These are phyloP conservation scores for Beauveria pseudobassiana DNA, from an alignment of 2,329 filamentous ascomycete species.

Conservation along the genomic window DNA sequence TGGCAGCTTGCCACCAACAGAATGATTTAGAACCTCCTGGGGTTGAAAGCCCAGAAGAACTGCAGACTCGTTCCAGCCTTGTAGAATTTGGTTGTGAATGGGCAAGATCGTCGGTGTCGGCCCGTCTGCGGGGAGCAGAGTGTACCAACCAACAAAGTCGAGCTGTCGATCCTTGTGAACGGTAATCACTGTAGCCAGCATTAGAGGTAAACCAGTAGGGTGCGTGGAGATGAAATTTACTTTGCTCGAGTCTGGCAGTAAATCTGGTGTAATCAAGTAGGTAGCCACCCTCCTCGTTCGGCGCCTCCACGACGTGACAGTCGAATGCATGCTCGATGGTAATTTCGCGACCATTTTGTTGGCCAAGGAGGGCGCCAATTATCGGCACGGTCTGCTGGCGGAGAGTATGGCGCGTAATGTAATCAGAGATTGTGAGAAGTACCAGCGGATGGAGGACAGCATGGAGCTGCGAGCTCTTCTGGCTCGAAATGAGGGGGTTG, in stretches of 20 bases:
- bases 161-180: slow-evolving; percentile 80
- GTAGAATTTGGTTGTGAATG: slow-evolving; percentile 70
- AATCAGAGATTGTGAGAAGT: slow-evolving; percentile 92
- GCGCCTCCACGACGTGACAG: slow-evolving; percentile 48
- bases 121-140: slow-evolving; percentile 63
- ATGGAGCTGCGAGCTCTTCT: slow-evolving; percentile 66
- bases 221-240: slow-evolving; percentile 36
- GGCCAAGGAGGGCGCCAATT: slow-evolving; percentile 80
- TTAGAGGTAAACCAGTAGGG: neutral
- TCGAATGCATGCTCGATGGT: slow-evolving; percentile 93
- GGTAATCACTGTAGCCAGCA: slow-evolving; percentile 59
- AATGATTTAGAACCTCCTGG: slow-evolving; percentile 41
- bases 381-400: slow-evolving; percentile 69
- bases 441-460: slow-evolving; percentile 88
- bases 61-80: slow-evolving; percentile 74
- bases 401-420: slow-evolving; percentile 84
- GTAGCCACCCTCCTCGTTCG: slow-evolving; percentile 45
- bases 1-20: slow-evolving; percentile 73
- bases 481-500: slow-evolving; percentile 57
- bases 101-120: slow-evolving; percentile 62
- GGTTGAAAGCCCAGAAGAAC: slow-evolving; percentile 84
- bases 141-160: slow-evolving; percentile 90
- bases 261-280: slow-evolving; percentile 68
- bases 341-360: slow-evolving; percentile 83
- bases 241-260: slow-evolving; percentile 70